These are phyloP conservation scores for Fusarium dimerum DNA, from an alignment of 2,329 filamentous ascomycete species.

Conservation along the genomic window DNA sequence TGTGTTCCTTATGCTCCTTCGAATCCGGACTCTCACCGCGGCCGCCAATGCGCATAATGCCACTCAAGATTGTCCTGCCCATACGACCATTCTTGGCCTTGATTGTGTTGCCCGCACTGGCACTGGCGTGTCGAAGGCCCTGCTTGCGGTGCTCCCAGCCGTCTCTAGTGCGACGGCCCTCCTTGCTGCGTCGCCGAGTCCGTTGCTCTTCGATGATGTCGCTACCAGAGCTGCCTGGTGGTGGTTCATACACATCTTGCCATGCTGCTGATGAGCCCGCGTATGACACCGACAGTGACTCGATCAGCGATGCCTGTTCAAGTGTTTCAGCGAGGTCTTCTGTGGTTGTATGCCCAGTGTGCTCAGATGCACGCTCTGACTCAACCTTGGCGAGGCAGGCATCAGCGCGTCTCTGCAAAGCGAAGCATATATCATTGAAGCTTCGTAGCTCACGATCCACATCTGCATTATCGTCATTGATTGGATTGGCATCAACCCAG, in stretches of 20 bases:
- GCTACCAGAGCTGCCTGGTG: constrained; percentile 55
- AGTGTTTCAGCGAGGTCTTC: constrained; percentile 49
- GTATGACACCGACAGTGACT: constrained; percentile 35
- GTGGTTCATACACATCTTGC: constrained; percentile 32
- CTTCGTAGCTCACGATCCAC: constrained; percentile 52
- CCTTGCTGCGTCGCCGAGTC: constrained; percentile 33
- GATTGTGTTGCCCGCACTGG: constrained; percentile 33
- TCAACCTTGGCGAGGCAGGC: constrained; percentile 54
- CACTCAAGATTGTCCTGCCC: constrained; percentile 44
- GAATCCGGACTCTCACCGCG: constrained; percentile 43
- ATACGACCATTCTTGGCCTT: constrained; percentile 42
- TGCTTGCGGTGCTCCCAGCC: constrained; percentile 26
- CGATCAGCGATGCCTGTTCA: constrained; percentile 45
- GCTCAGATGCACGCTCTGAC: constrained; percentile 42
- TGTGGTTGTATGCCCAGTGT: constrained; percentile 28
- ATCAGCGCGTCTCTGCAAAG: constrained; percentile 52
- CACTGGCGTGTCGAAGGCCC: constrained; percentile 31
- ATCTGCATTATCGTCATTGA: constrained; percentile 36
- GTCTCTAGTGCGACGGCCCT: constrained; percentile 33
- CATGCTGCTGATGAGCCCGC: constrained; percentile 28
- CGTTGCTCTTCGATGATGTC: constrained; percentile 37
- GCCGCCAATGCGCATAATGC: constrained; percentile 46
- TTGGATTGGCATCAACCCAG: constrained; percentile 64
- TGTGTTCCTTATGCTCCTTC: constrained; percentile 22
- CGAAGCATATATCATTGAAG: constrained; percentile 54